Conservation (phyloP, 2,329 filamentous ascomycete genomes). For the Emergomyces orientalis region DNA sequence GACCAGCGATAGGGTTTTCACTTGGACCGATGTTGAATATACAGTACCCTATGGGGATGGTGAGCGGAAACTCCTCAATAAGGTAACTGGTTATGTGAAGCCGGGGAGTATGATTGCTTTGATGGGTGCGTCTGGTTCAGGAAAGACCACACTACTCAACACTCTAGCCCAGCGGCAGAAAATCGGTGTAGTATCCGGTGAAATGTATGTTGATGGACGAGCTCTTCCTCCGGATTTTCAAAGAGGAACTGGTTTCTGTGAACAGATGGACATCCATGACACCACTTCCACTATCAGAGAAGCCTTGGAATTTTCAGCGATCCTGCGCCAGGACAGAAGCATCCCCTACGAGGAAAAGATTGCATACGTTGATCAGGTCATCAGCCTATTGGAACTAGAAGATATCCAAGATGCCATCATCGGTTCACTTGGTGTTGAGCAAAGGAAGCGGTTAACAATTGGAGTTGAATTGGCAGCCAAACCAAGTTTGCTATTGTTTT, state of each 20-base stretch:
- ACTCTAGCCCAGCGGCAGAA: constrained; percentile 64
- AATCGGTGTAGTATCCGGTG: constrained; percentile 54
- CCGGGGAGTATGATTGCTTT: constrained; percentile 71
- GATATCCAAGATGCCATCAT: constrained; percentile 61
- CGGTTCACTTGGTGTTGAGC: constrained; percentile 55
- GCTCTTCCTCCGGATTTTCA: constrained; percentile 55
- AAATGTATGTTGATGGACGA: constrained; percentile 63
- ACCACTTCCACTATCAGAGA: constrained; percentile 58
- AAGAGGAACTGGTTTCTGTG: constrained; percentile 59
- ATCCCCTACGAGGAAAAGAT: constrained; percentile 53
- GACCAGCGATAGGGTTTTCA: constrained; percentile 57
- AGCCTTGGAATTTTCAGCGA: constrained; percentile 59
- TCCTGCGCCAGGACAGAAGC: constrained; percentile 51
- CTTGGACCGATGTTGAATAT: constrained; percentile 62
- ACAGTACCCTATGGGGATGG: constrained; percentile 60
- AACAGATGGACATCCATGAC: constrained; percentile 65
- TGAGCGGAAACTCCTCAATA: constrained; percentile 54
- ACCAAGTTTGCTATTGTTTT: constrained; percentile 57
- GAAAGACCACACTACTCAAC: constrained; percentile 75
- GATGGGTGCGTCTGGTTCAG: constrained; percentile 72
- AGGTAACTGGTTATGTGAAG: constrained; percentile 67
- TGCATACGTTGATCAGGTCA: constrained; percentile 57
- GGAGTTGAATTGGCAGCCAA: constrained; percentile 64
- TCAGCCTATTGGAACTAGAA: constrained; percentile 55
- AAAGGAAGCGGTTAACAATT: constrained; percentile 63